Evolutionary conservation across 116 monocot genomes (phyloP).

Genomic region (Trichopus zeylanicus): DNA sequence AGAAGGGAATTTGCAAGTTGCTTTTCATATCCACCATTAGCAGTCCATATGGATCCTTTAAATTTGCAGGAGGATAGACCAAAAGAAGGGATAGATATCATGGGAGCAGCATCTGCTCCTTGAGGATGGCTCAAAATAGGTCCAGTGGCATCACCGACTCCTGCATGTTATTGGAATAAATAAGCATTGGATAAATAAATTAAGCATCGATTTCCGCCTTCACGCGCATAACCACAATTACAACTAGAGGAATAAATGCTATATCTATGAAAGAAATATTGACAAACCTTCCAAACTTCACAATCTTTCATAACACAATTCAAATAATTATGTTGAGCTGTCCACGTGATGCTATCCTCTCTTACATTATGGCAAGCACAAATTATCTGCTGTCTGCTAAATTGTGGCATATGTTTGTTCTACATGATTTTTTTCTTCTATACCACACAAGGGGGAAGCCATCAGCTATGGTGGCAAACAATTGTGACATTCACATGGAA

Average conservation of each 20-base stretch:
- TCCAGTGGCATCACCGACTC: conserved; percentile 5
- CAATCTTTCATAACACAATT: no score
- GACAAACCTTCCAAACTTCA: no score
- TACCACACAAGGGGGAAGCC: no score
- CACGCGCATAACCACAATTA: no score
- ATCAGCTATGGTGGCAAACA: neutral
- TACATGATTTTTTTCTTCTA: no score
- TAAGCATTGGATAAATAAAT: neutral
- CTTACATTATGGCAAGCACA: neutral
- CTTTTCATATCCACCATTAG: conserved; percentile 22
- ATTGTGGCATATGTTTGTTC: no score
- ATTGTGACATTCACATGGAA: neutral
- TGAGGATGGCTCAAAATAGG: conserved; percentile 12
- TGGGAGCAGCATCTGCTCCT: conserved; percentile 15
- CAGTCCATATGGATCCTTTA: conserved; percentile 43
- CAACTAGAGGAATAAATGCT: no score
- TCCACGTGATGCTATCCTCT: neutral
- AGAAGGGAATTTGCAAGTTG: conserved; percentile 30
- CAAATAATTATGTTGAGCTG: neutral
- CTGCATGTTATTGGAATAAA: neutral
- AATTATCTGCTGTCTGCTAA: no score
- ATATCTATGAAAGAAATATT: no score
- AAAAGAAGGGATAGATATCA: conserved; percentile 50
- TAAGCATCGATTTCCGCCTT: neutral
- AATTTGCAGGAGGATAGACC: conserved; percentile 73